Conservation (phyloP, 2,329 filamentous ascomycete genomes). For the Pseudohalonectria lignicola region DNA sequence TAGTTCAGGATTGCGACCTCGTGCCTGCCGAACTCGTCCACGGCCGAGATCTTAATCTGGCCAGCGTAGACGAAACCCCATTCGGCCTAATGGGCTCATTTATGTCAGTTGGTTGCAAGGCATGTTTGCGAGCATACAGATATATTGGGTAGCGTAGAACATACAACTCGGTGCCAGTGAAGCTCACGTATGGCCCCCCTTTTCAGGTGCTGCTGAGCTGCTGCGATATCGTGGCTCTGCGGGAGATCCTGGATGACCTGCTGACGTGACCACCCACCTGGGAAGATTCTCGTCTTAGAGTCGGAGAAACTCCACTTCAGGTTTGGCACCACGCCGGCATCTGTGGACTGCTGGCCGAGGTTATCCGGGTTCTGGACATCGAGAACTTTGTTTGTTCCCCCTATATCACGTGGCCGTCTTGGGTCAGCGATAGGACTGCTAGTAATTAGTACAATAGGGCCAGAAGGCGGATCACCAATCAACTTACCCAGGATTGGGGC, state of each 20-base stretch:
- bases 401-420: too few species aligned
- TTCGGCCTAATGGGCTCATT: conserved; percentile 36
- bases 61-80: conserved; percentile 54
- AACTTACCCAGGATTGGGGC: conserved; percentile 42
- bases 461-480: not conserved
- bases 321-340: conserved; percentile 53
- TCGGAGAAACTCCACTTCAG: conserved; percentile 62
- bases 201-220: conserved; percentile 56
- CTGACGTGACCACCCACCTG: conserved; percentile 55
- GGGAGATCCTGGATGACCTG: conserved; percentile 59
- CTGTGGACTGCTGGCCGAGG: conserved; percentile 49
- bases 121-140: not conserved
- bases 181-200: conserved; percentile 56
- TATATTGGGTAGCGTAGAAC: conserved; percentile 8
- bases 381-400: conserved; percentile 50
- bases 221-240: conserved; percentile 53
- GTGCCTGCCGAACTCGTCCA: conserved; percentile 49
- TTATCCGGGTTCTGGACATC: conserved; percentile 55
- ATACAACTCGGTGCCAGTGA: conserved; percentile 57
- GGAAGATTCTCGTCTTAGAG: conserved; percentile 49
- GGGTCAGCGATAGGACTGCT: too few species aligned
- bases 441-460: too few species aligned
- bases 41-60: conserved; percentile 44
- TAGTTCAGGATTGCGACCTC: conserved; percentile 43
- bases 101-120: conserved; percentile 2